phyloP scores from a whole-genome alignment of 306 rosid genomes.

The Dryas octopetala region DNA sequence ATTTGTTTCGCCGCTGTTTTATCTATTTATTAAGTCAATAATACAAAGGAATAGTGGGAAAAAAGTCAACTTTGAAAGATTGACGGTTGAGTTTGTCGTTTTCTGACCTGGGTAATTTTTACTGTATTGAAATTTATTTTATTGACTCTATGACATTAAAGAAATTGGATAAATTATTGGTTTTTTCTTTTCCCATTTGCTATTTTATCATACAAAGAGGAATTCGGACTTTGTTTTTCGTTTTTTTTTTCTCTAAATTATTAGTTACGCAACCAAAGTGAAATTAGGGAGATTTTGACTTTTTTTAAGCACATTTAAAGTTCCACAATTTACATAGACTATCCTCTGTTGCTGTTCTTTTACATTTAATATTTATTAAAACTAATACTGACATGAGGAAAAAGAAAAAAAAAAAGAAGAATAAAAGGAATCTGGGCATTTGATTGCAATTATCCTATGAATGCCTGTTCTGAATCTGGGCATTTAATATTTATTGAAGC shows the following conservation, averaged over 20 bases:
- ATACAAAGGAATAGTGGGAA: not conserved
- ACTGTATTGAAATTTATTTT: not conserved
- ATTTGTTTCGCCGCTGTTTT: no score
- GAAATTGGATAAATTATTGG: not conserved
- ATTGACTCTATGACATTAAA: not conserved
- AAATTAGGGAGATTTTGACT: not conserved
- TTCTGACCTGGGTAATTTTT: not conserved
- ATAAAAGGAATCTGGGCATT: not conserved
- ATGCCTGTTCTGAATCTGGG: no score
- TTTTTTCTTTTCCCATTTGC: no score
- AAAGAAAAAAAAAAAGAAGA: not conserved
- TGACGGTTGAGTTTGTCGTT: not conserved
- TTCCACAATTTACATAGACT: not conserved
- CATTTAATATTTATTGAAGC: no score
- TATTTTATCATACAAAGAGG: not conserved
- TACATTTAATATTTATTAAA: no score
- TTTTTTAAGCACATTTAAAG: not conserved
- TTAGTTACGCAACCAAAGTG: not conserved
- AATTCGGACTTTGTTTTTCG: not conserved
- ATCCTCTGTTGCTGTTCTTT: not conserved
- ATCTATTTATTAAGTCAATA: no score
- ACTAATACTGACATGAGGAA: no score
- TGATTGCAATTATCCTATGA: not conserved
- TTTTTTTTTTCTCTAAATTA: not conserved
- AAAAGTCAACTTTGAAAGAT: constrained; percentile 20